Evolutionary conservation across 306 rosid species (phyloP), one percentile per base, ranked within the genome.

Genomic region (Acacia melanoxylon): DNA sequence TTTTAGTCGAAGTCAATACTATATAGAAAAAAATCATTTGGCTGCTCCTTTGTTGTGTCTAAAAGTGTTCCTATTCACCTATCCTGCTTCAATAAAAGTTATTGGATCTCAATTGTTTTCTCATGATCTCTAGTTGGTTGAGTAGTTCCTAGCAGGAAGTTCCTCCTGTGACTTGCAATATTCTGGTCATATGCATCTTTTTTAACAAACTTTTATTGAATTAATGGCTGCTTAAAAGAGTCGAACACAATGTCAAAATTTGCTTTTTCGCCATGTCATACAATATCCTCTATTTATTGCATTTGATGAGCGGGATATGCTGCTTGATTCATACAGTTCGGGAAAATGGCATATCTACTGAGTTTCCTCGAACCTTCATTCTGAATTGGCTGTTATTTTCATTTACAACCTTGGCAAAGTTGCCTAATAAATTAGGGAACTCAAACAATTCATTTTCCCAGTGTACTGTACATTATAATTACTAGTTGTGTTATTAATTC

Each of bases 331-430:
- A 27, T 62, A 13, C 17, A 25, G 14, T 62, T 25, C 8, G 5
- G 19, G 13, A 25, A 61, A 61, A 13, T 62, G 68, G 20, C 67
- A 11, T 77, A 85, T 67, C 10, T 7, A n/a, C 40, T 40, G 70
- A 82, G 35, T 33, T 82, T 82, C 40, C 70, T 46, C 69, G 19
- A 46, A 85, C 66, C 68, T 25, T 74, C 68, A 42, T 59, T 59
- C 78, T 85, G 73, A 85, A 66, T 75, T 49, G 72, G 63, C 65
- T 63, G 46, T 59, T 44, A 19, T 84, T 71, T 54, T 67, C 78
- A 58, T 80, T 59, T 44, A 8, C 65, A 22, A 61, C 13, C 2
- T 25, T 61, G 31, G 67, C 17, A 61, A 24, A 24, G 12, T 24
- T 12, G 11, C 37, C 37, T 4, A 62, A 46, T 51, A 29, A 3